These are phyloP conservation scores for Fraxinus angustifolia DNA, from an alignment of 305 asterid genomes.

Conservation along the genomic window DNA sequence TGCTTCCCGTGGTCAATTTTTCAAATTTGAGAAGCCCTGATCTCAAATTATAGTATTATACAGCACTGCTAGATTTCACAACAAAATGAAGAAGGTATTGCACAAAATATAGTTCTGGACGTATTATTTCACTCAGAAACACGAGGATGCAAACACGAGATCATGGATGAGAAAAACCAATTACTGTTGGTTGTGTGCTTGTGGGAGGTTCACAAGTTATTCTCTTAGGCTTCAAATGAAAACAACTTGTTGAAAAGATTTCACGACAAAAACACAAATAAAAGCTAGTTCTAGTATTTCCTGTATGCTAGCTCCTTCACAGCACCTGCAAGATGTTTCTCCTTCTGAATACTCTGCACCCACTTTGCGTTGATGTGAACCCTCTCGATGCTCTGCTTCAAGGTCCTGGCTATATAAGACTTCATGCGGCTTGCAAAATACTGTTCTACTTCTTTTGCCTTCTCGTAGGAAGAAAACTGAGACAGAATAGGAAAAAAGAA, in stretches of 20 bases:
- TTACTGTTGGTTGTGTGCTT: background rate
- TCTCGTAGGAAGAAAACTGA: constrained; percentile 71
- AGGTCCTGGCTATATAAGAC: constrained; percentile 75
- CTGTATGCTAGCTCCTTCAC: constrained; percentile 61
- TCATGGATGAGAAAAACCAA: background rate
- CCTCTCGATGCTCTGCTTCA: constrained; percentile 86
- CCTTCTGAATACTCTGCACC: constrained; percentile 72
- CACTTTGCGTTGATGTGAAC: constrained; percentile 75
- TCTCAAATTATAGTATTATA: background rate
- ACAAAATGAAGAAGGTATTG: background rate
- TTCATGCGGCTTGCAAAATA: constrained; percentile 72
- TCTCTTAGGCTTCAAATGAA: background rate
- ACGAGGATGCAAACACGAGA: background rate
- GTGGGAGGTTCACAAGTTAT: background rate
- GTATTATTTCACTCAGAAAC: background rate
- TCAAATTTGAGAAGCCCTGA: background rate
- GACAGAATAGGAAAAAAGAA: background rate
- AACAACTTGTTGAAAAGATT: background rate
- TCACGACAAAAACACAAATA: background rate
- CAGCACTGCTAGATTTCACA: background rate
- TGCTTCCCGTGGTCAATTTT: background rate
- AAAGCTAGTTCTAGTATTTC: constrained; percentile 37
- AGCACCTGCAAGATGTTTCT: constrained; percentile 54
- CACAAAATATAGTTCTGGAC: background rate
- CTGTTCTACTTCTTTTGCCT: constrained; percentile 67